These are phyloP conservation scores for Neonectria sp. DNA, from an alignment of 2,329 filamentous ascomycete genomes.

Conservation along the genomic window DNA sequence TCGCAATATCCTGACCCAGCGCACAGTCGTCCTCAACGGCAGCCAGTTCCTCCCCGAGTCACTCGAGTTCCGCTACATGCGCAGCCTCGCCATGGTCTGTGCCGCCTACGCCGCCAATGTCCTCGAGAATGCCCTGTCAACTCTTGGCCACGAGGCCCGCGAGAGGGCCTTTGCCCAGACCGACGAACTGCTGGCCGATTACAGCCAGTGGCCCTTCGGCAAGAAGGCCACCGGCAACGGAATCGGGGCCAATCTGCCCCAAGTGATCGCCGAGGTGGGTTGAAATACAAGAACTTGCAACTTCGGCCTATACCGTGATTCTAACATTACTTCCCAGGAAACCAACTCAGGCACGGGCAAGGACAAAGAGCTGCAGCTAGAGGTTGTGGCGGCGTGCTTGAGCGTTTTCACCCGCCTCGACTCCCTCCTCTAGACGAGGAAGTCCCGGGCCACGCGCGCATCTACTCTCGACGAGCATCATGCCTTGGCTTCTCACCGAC, in stretches of 20 bases:
- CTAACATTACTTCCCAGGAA: conserved; percentile 67
- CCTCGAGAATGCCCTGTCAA: conserved; percentile 95
- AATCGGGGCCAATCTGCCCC: conserved; percentile 92
- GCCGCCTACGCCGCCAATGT: conserved; percentile 98
- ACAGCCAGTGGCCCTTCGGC: conserved; percentile 97
- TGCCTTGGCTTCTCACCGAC: conserved; percentile 22
- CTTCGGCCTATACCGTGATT: neutral
- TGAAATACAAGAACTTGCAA: neutral
- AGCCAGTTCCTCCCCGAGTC: conserved; percentile 94
- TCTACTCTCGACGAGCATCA: conserved; percentile 29
- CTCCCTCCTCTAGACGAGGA: conserved; percentile 81
- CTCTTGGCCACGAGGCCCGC: conserved; percentile 91
- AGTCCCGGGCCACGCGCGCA: conserved; percentile 21
- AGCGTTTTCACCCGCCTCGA: conserved; percentile 98
- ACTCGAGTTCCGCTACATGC: conserved; percentile 92
- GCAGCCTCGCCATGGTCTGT: conserved; percentile 96
- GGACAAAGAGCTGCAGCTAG: conserved; percentile 95
- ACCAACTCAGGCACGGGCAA: conserved; percentile 85
- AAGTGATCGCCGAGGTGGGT: conserved; percentile 82
- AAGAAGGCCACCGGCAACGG: conserved; percentile 84
- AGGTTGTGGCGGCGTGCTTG: conserved; percentile 96
- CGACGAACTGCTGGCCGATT: conserved; percentile 94
- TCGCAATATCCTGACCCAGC: conserved; percentile 91
- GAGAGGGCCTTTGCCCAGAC: conserved; percentile 97
- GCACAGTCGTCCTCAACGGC: conserved; percentile 89